Evolutionary conservation across 257 asterid genomes (phyloP), one percentile per base, ranked within the genome.

Genomic region (Forsythia viridissima): DNA sequence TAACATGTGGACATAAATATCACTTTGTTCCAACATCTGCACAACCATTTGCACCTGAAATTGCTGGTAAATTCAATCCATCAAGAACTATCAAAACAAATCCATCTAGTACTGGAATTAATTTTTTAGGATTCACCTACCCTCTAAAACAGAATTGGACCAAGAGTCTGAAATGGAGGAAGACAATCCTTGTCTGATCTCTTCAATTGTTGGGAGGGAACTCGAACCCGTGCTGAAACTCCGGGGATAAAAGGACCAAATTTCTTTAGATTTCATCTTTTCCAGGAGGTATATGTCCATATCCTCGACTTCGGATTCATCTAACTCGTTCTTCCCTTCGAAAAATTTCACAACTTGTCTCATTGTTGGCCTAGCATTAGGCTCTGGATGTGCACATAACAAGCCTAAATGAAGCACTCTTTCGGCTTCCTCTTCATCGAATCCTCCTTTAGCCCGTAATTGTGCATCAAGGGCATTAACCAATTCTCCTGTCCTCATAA

Each of bases 161-260:
- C 93, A 88, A 80, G 96, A 90, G 46, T 84, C 15, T 16, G 97
- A 85, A 88, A 84, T 78, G 0, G 92, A 76, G 70, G 79, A 65
- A n/a, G 89, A 85, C 77, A 88, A 61, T 4, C 88, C 90, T 46
- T 78, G 76, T 75, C 82, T 86, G 5, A 91, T 70, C 38, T 93
- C 88, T 15, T 88, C 87, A 69, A 91, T 87, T 43, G 97, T 90
- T 0, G 97, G 97, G 51, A 91, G 92, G 8, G 90, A 91, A 41
- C 72, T 13, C 8, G 87, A 82, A 42, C 88, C 83, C 44, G 77
- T 74, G 48, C 79, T 82, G 21, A 18, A 81, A 8, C 81, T 82
- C 38, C 77, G 77, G 18, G 91, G 85, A 77, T 76, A 83, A 87
- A 80, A 76, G 0, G 85, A 63, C 92, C 90, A 85, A 15, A 88